A percentile compares a stretch with the other conserved stretches of the same genome.
Conservation (phyloP, 345 rosid genomes). For the Citrus mangshanensis region DNA sequence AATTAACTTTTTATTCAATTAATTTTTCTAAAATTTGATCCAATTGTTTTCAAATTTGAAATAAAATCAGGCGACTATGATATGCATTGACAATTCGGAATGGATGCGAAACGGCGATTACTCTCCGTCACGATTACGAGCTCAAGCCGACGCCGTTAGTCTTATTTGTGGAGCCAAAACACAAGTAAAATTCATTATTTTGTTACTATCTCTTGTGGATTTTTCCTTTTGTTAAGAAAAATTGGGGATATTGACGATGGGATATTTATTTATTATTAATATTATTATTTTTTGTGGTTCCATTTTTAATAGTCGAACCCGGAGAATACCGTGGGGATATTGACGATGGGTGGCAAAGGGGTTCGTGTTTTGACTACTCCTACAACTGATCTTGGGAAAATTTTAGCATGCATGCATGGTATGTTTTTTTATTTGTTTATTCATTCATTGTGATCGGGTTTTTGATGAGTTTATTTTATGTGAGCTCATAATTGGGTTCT, state of each 20-base stretch:
- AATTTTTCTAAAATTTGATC: neutral
- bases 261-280: neutral
- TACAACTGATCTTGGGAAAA: conserved; percentile 73
- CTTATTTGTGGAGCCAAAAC: conserved; percentile 78
- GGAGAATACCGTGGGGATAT: conserved; percentile 76
- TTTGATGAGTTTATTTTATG: neutral
- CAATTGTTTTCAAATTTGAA: neutral
- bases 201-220: neutral
- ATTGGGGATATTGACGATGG: neutral
- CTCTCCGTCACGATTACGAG: conserved; percentile 61
- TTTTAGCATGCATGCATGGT: conserved; percentile 84
- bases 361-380: conserved; percentile 76
- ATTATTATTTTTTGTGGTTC: neutral
- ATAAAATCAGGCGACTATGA: conserved; percentile 66
- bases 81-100: conserved; percentile 80
- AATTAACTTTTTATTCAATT: no score
- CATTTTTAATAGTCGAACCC: conserved; percentile 57
- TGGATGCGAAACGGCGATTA: conserved; percentile 94
- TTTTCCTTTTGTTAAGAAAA: conserved; percentile 3
- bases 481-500: neutral
- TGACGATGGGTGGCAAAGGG: conserved; percentile 88
- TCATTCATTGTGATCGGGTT: neutral
- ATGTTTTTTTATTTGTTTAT: neutral
- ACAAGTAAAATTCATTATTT: conserved; percentile 37
- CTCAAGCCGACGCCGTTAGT: conserved; percentile 77